A percentile compares a stretch with the other conserved stretches of the same genome.
Evolutionary conservation across 768 basidiomycete species (phyloP).

Genomic region (Amanita inopinata): DNA sequence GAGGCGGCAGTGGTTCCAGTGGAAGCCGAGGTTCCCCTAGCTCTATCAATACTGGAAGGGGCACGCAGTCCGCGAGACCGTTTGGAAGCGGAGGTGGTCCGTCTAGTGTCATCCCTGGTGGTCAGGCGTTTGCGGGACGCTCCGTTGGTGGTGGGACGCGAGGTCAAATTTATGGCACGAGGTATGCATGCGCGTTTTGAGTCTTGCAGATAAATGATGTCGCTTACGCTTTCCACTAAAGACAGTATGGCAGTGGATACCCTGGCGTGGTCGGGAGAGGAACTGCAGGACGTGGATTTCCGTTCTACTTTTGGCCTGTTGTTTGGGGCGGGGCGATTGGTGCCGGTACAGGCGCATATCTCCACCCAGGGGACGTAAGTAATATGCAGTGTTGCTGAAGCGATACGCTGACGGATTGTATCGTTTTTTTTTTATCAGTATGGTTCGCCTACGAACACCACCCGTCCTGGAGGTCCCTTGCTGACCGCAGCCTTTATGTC

Average conservation of each 20-base stretch:
- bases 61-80: slow-evolving; percentile 16
- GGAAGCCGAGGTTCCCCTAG: slow-evolving; percentile 9
- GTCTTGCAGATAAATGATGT: slow-evolving; percentile 3
- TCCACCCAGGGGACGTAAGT: slow-evolving; percentile 11
- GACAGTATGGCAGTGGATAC: slow-evolving; percentile 56
- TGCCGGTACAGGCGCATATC: slow-evolving; percentile 16
- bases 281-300: slow-evolving; percentile 42
- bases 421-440: not conserved
- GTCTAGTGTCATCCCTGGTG: slow-evolving; percentile 28
- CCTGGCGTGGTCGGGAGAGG: slow-evolving; percentile 38
- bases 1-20: slow-evolving; percentile 13
- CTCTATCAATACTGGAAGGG: slow-evolving; percentile 12
- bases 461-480: slow-evolving; percentile 41
- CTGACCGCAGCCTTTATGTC: slow-evolving; percentile 35
- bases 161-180: slow-evolving; percentile 30
- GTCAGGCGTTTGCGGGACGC: slow-evolving; percentile 38
- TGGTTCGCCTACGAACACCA: slow-evolving; percentile 26
- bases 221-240: slow-evolving; percentile 15
- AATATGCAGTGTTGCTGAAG: slow-evolving; percentile 19
- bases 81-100: slow-evolving; percentile 23
- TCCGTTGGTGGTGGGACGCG: slow-evolving; percentile 44
- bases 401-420: slow-evolving; percentile 32
- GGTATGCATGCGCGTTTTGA: slow-evolving; percentile 20
- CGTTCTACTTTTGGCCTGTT: slow-evolving; percentile 60
- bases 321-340: slow-evolving; percentile 31